These are phyloP conservation scores for Flaveria trinervia DNA, from an alignment of 129 eudicot genomes.

Conservation along the genomic window DNA sequence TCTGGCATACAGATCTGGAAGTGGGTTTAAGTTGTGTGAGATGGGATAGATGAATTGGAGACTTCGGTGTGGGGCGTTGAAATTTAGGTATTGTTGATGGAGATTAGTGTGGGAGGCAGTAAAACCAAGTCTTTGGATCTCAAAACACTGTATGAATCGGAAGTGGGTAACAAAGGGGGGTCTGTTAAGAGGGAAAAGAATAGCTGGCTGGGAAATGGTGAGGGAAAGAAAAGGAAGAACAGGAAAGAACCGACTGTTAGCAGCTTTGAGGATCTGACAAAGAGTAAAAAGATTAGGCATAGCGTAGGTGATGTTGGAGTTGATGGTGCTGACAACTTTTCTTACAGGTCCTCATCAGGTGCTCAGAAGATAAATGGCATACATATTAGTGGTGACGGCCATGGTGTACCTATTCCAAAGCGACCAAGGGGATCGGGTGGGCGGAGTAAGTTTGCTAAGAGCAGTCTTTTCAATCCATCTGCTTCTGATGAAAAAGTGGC, in stretches of 20 bases:
- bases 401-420: conserved; percentile 59
- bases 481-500: conserved; percentile 42
- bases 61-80: conserved; percentile 41
- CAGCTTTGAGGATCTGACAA: conserved; percentile 36
- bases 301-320: conserved; percentile 25
- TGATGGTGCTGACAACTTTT: conserved; percentile 22
- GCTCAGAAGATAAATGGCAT: conserved; percentile 37
- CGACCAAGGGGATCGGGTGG: conserved; percentile 66
- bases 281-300: conserved; percentile 50
- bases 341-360: conserved; percentile 18
- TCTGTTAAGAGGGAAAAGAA: conserved; percentile 33
- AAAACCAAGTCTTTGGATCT: conserved; percentile 60
- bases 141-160: conserved; percentile 47
- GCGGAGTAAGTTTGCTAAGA: conserved; percentile 48
- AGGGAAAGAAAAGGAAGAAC: conserved; percentile 48
- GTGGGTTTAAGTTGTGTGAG: conserved; percentile 44
- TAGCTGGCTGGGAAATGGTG: conserved; percentile 40
- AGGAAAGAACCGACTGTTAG: conserved; percentile 48
- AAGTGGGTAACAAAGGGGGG: conserved; percentile 34
- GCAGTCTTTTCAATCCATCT: conserved; percentile 23
- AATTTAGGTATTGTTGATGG: conserved; percentile 73
- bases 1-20: conserved; percentile 69
- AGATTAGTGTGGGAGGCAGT: conserved; percentile 58
- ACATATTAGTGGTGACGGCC: conserved; percentile 36
- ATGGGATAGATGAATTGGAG: conserved; percentile 57